Evolutionary conservation across 352 stramenopile genomes (phyloP).

Genomic region (Globisporangium orthogonon): DNA sequence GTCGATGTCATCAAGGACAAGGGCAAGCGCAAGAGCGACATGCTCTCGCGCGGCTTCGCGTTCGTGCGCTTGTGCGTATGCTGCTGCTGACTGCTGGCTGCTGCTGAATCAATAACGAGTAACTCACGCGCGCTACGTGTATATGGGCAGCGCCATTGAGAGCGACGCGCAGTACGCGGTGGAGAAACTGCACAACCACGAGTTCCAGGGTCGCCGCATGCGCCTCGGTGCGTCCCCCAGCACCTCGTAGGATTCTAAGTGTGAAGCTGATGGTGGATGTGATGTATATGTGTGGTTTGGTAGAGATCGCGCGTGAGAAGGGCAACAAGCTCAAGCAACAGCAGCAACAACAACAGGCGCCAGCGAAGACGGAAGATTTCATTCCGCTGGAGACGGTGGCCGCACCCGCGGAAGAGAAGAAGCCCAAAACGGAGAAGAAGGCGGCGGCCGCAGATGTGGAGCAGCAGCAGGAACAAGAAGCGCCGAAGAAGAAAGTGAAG

Average conservation of each 20-base stretch:
- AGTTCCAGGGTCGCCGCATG: conserved; percentile 78
- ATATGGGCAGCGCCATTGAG: conserved; percentile 46
- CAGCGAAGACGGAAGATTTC: conserved; percentile 9
- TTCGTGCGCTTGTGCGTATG: conserved; percentile 82
- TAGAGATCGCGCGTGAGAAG: conserved; percentile 77
- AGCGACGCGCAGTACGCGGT: conserved; percentile 63
- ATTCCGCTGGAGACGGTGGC: conserved; percentile 9
- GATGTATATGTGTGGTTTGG: not conserved
- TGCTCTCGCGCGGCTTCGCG: conserved; percentile 76
- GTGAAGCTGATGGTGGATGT: not conserved
- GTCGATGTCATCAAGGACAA: conserved; percentile 89
- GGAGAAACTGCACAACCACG: conserved; percentile 67
- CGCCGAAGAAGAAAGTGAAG: conserved; percentile 14
- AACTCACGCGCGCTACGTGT: not conserved
- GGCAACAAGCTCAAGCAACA: conserved; percentile 26
- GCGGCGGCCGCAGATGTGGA: not conserved
- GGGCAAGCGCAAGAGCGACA: conserved; percentile 75
- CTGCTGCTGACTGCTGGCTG: not conserved
- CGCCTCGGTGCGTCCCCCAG: conserved; percentile 45
- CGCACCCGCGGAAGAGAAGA: conserved; percentile 11
- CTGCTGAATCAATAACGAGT: not conserved
- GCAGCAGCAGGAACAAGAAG: conserved; percentile 13
- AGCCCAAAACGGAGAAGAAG: conserved; percentile 16
- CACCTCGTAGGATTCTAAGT: not conserved
- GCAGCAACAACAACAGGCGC: conserved; percentile 7